Percentiles rank a stretch among this genome's conserved stretches.
These are phyloP conservation scores for Rhodotorula sp. DNA, from an alignment of 1,284 basidiomycete species.

Conservation along the genomic window DNA sequence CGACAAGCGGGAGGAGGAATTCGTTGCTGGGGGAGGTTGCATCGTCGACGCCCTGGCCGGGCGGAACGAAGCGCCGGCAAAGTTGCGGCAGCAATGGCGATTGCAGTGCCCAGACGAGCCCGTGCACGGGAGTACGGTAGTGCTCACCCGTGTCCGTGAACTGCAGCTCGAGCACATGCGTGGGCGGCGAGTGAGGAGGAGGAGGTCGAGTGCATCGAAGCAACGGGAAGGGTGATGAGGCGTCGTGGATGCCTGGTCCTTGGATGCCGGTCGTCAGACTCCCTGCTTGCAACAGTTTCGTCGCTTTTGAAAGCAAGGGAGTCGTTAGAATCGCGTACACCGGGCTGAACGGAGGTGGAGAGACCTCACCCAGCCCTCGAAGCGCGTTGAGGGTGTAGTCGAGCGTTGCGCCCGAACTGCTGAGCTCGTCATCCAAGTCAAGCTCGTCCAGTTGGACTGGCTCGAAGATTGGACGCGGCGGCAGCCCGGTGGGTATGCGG, in stretches of 20 bases:
- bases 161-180: neutral
- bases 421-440: neutral
- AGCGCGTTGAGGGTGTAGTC: neutral
- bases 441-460: neutral
- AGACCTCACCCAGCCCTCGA: neutral
- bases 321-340: neutral
- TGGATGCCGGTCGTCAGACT: neutral
- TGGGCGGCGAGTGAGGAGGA: neutral
- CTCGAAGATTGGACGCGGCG: neutral
- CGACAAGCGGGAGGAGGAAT: neutral
- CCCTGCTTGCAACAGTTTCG: neutral
- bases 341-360: neutral
- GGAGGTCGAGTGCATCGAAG: neutral
- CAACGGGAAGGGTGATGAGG: neutral
- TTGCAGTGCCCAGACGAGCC: neutral
- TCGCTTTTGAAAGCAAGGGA: neutral
- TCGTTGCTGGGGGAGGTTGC: neutral
- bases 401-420: neutral
- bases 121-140: slow-evolving; percentile 1
- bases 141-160: neutral
- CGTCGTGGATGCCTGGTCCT: neutral
- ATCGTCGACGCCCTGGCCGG: neutral
- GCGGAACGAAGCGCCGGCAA: neutral
- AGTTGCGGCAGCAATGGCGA: neutral
- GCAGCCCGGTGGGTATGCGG: neutral